Conservation (phyloP, 805 yeast genomes). For the Komagataella phaffii region DNA sequence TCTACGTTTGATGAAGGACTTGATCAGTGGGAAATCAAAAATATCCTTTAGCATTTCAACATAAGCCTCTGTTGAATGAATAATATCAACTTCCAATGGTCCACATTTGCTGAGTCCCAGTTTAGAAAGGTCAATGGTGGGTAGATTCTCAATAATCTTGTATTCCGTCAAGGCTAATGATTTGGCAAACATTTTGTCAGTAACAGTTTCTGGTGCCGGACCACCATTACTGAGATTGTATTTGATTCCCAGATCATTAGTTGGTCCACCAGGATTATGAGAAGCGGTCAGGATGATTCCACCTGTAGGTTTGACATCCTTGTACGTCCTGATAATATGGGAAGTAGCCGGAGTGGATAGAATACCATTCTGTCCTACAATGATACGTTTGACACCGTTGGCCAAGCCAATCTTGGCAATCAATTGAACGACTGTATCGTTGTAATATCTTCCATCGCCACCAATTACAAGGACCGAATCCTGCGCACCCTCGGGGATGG, state of each 20-base stretch:
- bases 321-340: slow-evolving; percentile 68
- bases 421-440: slow-evolving; percentile 64
- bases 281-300: slow-evolving; percentile 94
- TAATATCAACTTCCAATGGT: slow-evolving; percentile 60
- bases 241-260: slow-evolving; percentile 86
- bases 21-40: slow-evolving; percentile 78
- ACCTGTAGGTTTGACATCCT: slow-evolving; percentile 54
- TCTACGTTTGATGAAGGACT: slow-evolving; percentile 43
- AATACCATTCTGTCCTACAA: slow-evolving; percentile 80
- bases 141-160: slow-evolving; percentile 44
- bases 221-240: slow-evolving; percentile 94
- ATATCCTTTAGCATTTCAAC: slow-evolving; percentile 69
- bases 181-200: slow-evolving; percentile 70
- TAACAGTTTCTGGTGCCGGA: slow-evolving; percentile 94
- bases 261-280: slow-evolving; percentile 96
- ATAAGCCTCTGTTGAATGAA: slow-evolving; percentile 72
- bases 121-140: slow-evolving; percentile 45
- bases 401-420: slow-evolving; percentile 82
- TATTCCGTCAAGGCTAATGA: slow-evolving; percentile 48
- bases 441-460: slow-evolving; percentile 94
- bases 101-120: slow-evolving; percentile 43
- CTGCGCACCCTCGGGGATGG: slow-evolving; percentile 82
- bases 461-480: slow-evolving; percentile 79
- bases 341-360: slow-evolving; percentile 95
- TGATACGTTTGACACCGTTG: slow-evolving; percentile 75